Conservation (phyloP, 202 grass and related monocot genomes). For the Brachypodium distachyon region DNA sequence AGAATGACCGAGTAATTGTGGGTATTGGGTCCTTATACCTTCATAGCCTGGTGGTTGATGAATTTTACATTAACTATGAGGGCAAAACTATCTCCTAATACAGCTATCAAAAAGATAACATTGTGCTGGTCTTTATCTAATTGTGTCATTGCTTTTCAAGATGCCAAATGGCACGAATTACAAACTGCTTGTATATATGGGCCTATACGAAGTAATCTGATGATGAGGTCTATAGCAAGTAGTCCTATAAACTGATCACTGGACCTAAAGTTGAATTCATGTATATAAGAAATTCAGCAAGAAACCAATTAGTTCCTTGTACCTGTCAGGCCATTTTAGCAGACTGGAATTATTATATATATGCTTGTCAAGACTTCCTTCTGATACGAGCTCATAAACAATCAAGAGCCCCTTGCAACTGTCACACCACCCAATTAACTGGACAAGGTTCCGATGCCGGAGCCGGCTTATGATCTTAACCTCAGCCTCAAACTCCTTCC, state of each 20-base stretch:
- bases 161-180: neutral
- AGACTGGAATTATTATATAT: neutral
- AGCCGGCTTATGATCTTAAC: constrained; percentile 28
- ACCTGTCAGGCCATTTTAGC: constrained; percentile 21
- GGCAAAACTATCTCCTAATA: neutral
- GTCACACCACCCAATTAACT: constrained; percentile 36
- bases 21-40: neutral
- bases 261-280: neutral
- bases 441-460: constrained; percentile 28
- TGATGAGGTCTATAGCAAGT: neutral
- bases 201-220: neutral
- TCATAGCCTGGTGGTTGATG: neutral
- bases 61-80: neutral
- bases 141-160: neutral
- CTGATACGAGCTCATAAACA: constrained; percentile 30
- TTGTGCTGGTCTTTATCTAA: neutral
- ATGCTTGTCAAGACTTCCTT: constrained; percentile 40
- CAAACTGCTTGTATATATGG: neutral
- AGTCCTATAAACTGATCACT: neutral
- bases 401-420: constrained; percentile 14
- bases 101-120: too few species aligned
- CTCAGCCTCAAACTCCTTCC: constrained; percentile 52
- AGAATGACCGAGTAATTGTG: neutral
- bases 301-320: neutral
- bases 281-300: neutral